Evolutionary conservation across 805 yeast genomes (phyloP).

Genomic region (Kazachstania martiniae): DNA sequence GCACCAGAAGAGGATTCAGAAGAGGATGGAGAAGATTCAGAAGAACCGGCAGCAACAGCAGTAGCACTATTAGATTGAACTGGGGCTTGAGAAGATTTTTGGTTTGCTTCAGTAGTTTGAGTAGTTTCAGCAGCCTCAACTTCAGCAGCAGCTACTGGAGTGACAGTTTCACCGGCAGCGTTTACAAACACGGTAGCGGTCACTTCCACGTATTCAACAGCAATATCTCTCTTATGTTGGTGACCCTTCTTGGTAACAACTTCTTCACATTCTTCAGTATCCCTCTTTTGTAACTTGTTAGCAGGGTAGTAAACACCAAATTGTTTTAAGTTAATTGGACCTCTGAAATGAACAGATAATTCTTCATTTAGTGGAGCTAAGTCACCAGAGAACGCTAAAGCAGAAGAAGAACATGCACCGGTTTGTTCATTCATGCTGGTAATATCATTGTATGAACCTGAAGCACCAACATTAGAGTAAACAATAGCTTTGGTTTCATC

Average conservation of each 20-base stretch:
- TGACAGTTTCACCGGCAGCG: constrained; percentile 33
- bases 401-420: constrained; percentile 58
- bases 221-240: constrained; percentile 50
- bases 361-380: constrained; percentile 60
- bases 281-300: constrained; percentile 36
- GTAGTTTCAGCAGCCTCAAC: constrained; percentile 8
- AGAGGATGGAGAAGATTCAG: constrained; percentile 16
- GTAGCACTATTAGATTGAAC: background rate
- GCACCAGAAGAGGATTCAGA: constrained; percentile 23
- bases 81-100: no score
- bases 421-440: constrained; percentile 61
- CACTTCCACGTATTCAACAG: constrained; percentile 55
- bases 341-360: constrained; percentile 68
- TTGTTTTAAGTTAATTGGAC: constrained; percentile 50
- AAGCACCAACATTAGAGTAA: constrained; percentile 67
- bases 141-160: constrained; percentile 11
- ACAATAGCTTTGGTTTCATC: constrained; percentile 52
- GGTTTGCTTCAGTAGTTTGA: constrained; percentile 1
- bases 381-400: constrained; percentile 48
- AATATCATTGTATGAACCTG: constrained; percentile 76
- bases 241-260: constrained; percentile 20
- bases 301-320: constrained; percentile 84
- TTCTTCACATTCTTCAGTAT: constrained; percentile 22
- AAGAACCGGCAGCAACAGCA: background rate
- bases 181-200: constrained; percentile 72